Base-by-base conservation (phyloP, 345 rosid species). In the Murraya paniculata region DNA sequence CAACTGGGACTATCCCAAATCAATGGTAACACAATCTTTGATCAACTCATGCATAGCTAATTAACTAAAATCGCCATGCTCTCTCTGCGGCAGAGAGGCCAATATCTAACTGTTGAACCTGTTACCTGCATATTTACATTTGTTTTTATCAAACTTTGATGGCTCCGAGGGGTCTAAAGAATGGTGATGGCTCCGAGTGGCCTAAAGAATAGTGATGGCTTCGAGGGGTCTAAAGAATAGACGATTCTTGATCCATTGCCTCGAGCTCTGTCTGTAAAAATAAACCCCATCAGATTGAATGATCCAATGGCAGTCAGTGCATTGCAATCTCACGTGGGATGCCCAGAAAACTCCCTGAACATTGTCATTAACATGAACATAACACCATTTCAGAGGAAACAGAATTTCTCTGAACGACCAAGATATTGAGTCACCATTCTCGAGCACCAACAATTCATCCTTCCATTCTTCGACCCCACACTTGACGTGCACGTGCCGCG, bases 301-400 rank as follows among this genome's bases (percentile, higher is more conserved):
- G 27, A 53, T 59, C 67, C 56, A 59, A 10, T 6, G 30, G 31
- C 76, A 73, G 11, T 36, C 66, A 6, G 24, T 58, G 76, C 76
- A 73, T 7, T 73, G 55, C 25, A 58, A 59, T 73, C 8, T 73
- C 7, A 73, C 55, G 38, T 73, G 48, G n/a, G 35, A 38, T 73
- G 76, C 55, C 76, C 76, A 73, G 66, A 73, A 72, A 36, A 59
- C 76, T 38, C 76, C 76, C 14, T 73, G 36, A 19, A 24, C 60
- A 14, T 59, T 24, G 13, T 73, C 19, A 5, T 73, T 4, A 59
- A 73, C 28, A 39, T 27, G 18, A 9, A 73, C 38, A 2, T 59
- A 73, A 33, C 76, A 73, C 76, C 76, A 59, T 73, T 58, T 73
- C 2, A 73, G 56, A 38, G 76, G 67, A 35, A 70, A 48, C 60